Evolutionary conservation across 2,329 filamentous ascomycete species (phyloP).

Genomic region (Arthrobotrys sphaeroides): DNA sequence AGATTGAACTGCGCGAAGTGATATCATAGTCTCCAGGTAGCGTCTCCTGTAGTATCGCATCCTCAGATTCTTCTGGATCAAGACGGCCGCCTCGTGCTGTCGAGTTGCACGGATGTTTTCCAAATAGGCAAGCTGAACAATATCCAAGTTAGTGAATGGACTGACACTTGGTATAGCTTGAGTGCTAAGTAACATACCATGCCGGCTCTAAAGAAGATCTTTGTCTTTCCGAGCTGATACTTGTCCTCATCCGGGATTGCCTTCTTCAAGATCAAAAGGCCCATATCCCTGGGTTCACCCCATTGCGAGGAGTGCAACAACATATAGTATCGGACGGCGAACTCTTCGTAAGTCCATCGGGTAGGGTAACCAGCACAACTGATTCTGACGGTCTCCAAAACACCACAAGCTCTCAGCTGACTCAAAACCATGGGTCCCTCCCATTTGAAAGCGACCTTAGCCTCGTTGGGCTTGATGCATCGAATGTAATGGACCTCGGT

Average conservation of each 20-base stretch:
- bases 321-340: conserved; percentile 98
- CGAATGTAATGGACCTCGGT: conserved; percentile 99
- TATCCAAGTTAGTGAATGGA: conserved; percentile 4
- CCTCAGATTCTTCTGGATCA: conserved; percentile 98
- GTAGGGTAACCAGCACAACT: conserved; percentile 97
- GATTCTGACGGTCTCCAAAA: conserved; percentile 96
- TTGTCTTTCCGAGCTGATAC: conserved; percentile 95
- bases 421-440: conserved; percentile 98
- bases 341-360: conserved; percentile 98
- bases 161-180: neutral
- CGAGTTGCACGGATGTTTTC: conserved; percentile 91
- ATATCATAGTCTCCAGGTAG: conserved; percentile 84
- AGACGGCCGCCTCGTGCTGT: conserved; percentile 90
- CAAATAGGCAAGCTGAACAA: conserved; percentile 78
- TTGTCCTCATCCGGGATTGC: conserved; percentile 78
- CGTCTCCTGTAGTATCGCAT: conserved; percentile 94
- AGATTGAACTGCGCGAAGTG: conserved; percentile 83
- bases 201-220: conserved; percentile 98
- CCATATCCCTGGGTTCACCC: conserved; percentile 89
- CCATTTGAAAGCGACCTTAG: conserved; percentile 95
- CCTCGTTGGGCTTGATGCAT: conserved; percentile 98
- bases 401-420: conserved; percentile 96
- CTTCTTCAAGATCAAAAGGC: conserved; percentile 87
- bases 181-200: conserved; percentile 69
- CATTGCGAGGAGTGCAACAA: conserved; percentile 86